Conservation (phyloP, 768 basidiomycete genomes). For the Tricholoma flavovirens region DNA sequence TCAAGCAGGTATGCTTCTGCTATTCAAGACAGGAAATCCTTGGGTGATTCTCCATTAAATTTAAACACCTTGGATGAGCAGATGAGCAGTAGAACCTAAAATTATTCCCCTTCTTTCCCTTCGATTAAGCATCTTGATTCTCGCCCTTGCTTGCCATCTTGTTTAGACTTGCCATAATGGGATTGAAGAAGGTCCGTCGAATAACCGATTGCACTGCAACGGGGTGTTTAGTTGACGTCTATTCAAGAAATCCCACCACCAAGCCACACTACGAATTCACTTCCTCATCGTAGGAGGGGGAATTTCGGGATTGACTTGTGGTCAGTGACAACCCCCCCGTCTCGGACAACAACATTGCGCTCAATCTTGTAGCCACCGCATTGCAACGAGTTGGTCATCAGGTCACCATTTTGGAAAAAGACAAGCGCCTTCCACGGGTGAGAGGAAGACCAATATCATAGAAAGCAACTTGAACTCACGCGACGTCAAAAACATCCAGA, state of each 20-base stretch:
- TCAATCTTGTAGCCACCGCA: constrained; percentile 32
- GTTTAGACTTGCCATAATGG: neutral
- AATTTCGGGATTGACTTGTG: constrained; percentile 46
- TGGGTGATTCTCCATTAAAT: neutral
- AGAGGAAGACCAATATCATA: neutral
- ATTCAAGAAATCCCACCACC: constrained; percentile 1
- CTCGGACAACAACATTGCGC: neutral
- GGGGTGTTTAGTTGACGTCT: neutral
- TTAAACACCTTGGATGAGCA: neutral
- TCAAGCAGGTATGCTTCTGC: neutral
- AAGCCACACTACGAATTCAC: constrained; percentile 5
- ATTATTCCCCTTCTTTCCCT: too few species aligned
- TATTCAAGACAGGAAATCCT: neutral
- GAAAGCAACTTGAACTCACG: neutral
- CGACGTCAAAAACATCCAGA: constrained; percentile 4
- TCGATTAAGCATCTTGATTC: too few species aligned
- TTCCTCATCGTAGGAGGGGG: constrained; percentile 33
- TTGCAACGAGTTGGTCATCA: constrained; percentile 49
- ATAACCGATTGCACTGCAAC: neutral
- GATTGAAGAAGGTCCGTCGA: neutral
- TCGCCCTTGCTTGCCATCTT: neutral
- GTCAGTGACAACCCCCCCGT: neutral
- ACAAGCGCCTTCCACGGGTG: constrained; percentile 8
- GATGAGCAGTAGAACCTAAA: neutral
- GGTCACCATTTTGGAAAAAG: constrained; percentile 46